These are phyloP conservation scores for Xerophyta viscosa DNA, from an alignment of 106 monocot species.

Conservation along the genomic window DNA sequence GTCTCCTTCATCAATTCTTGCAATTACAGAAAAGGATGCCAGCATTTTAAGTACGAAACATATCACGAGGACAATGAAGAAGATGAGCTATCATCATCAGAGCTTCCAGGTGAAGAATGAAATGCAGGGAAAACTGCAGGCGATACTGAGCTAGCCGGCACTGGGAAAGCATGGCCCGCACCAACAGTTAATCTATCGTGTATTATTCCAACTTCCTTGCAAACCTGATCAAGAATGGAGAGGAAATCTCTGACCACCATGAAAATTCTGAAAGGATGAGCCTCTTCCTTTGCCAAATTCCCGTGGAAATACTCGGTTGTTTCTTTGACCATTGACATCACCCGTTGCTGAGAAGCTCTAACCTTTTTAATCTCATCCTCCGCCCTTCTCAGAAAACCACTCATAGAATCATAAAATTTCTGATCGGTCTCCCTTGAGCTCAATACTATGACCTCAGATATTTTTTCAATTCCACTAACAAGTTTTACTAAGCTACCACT, in stretches of 20 bases:
- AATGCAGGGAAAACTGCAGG: slow-evolving; percentile 1
- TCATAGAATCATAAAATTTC: slow-evolving; percentile 24
- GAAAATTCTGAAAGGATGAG: slow-evolving; percentile 48
- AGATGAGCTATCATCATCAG: slow-evolving; percentile 16
- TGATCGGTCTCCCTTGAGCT: slow-evolving; percentile 1
- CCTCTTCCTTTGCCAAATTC: slow-evolving; percentile 27
- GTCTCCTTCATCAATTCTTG: too few relatives aligned
- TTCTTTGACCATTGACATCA: slow-evolving; percentile 19
- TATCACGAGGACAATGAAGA: not conserved
- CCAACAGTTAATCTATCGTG: slow-evolving; percentile 8
- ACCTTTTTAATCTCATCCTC: slow-evolving; percentile 26
- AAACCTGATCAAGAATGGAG: slow-evolving; percentile 25
- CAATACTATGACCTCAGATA: slow-evolving; percentile 18
- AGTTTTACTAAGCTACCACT: slow-evolving; percentile 19
- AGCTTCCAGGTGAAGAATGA: slow-evolving; percentile 7
- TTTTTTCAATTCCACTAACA: slow-evolving; percentile 16
- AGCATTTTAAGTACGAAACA: too few relatives aligned
- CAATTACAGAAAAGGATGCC: too few relatives aligned
- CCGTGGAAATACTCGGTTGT: slow-evolving; percentile 42
- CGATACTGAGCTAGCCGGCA: not conserved
- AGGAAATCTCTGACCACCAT: slow-evolving; percentile 44
- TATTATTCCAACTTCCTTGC: slow-evolving; percentile 29
- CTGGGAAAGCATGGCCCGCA: not conserved
- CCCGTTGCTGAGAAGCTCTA: slow-evolving; percentile 7
- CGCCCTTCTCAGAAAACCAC: slow-evolving; percentile 21